phyloP scores from a whole-genome alignment of 257 asterid species.

The Coffea eugenioides region DNA sequence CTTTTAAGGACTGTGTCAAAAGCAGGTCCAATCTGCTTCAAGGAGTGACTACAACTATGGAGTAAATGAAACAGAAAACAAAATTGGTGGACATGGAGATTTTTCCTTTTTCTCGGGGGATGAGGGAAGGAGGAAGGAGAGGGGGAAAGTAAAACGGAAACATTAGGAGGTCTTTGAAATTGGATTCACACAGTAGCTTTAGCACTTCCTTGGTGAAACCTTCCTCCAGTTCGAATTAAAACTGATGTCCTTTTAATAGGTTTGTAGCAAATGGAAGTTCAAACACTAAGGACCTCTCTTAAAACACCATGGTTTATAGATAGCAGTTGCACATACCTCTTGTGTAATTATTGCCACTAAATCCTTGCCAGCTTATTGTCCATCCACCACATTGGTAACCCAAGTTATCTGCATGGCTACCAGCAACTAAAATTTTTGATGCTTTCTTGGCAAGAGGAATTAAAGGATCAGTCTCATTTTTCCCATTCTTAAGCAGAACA shows the following conservation, averaged over 20 bases:
- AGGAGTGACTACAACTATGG: not conserved
- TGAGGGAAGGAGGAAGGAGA: no score
- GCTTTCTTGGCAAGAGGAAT: slow-evolving; percentile 74
- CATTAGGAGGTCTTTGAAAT: not conserved
- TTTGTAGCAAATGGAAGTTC: not conserved
- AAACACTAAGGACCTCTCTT: not conserved
- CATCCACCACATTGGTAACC: slow-evolving; percentile 96
- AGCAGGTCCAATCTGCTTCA: no score
- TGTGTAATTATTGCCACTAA: slow-evolving; percentile 65
- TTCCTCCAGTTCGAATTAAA: not conserved
- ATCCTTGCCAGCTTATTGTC: slow-evolving; percentile 88
- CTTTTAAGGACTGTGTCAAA: no score
- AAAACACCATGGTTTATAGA: not conserved
- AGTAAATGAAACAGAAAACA: not conserved
- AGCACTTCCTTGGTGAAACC: not conserved
- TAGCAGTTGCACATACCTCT: slow-evolving; percentile 39
- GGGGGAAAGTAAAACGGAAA: no score
- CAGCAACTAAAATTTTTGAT: slow-evolving; percentile 68
- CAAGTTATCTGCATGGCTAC: slow-evolving; percentile 84
- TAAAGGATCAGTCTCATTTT: slow-evolving; percentile 46
- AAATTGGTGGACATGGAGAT: no score
- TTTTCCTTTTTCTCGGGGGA: no score
- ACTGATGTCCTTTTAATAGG: not conserved
- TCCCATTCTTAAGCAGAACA: slow-evolving; percentile 82
- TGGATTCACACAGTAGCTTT: not conserved